These are phyloP conservation scores for Cladophialophora yegresii DNA, from an alignment of 2,329 filamentous ascomycete species.

Conservation along the genomic window DNA sequence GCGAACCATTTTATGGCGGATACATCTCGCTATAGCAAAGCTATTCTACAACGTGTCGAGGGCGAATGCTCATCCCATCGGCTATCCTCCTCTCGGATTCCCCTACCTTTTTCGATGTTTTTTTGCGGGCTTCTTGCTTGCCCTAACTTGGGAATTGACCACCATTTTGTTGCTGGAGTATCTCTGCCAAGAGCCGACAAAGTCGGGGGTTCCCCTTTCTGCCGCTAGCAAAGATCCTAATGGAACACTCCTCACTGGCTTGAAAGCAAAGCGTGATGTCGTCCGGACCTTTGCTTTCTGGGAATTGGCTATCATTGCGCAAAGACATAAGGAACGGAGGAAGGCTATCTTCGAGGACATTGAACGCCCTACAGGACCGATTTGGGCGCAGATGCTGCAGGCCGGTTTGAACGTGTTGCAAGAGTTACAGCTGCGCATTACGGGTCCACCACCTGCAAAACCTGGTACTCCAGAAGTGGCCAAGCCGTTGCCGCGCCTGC, in stretches of 20 bases:
- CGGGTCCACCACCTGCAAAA: constrained; percentile 42
- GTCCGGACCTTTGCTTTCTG: constrained; percentile 84
- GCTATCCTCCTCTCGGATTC: constrained; percentile 54
- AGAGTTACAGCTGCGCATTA: constrained; percentile 67
- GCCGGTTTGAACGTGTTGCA: constrained; percentile 70
- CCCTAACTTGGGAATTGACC: constrained; percentile 72
- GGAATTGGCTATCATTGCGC: constrained; percentile 81
- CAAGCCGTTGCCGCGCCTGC: constrained; percentile 53
- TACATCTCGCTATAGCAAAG: constrained; percentile 69
- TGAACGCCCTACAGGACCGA: constrained; percentile 74
- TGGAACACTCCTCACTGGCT: constrained; percentile 78
- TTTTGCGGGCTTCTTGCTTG: constrained; percentile 66
- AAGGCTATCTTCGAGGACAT: constrained; percentile 85
- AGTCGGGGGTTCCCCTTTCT: constrained; percentile 81
- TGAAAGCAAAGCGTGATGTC: constrained; percentile 79
- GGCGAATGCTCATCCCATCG: constrained; percentile 62
- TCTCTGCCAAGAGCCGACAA: constrained; percentile 76
- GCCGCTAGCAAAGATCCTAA: constrained; percentile 87
- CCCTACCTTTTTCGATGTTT: constrained; percentile 54
- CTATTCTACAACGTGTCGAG: constrained; percentile 75
- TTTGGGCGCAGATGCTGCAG: constrained; percentile 76
- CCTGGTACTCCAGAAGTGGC: constrained; percentile 49
- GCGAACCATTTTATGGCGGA: constrained; percentile 66
- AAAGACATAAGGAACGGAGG: constrained; percentile 71
- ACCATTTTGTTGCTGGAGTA: constrained; percentile 80